These are phyloP conservation scores for Psilocybe subaeruginosa DNA, from an alignment of 768 basidiomycete genomes.

Conservation along the genomic window DNA sequence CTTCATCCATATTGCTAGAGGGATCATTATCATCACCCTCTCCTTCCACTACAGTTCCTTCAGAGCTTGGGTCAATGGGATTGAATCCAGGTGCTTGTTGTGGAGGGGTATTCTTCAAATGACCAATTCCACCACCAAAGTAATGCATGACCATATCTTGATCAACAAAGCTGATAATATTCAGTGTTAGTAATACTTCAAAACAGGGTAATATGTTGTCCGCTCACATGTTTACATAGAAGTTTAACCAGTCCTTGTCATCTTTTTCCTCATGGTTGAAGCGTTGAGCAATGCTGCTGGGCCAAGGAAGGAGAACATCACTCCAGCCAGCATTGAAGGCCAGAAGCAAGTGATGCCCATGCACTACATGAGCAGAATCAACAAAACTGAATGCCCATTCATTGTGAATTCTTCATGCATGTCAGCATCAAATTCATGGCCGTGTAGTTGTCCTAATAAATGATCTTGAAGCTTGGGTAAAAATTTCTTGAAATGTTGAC, in stretches of 20 bases:
- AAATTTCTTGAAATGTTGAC: neutral
- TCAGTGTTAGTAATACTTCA: neutral
- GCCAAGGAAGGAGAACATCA: slow-evolving; percentile 1
- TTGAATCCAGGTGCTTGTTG: too few species aligned
- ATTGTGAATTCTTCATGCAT: neutral
- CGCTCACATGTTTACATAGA: slow-evolving; percentile 38
- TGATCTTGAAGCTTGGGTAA: neutral
- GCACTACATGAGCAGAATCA: slow-evolving; percentile 28
- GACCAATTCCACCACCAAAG: slow-evolving; percentile 11
- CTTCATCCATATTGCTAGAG: too few species aligned
- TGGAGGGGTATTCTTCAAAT: neutral
- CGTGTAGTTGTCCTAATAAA: too few species aligned
- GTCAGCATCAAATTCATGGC: neutral
- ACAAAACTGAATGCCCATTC: slow-evolving; percentile 28
- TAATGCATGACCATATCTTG: slow-evolving; percentile 15
- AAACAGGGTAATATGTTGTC: neutral
- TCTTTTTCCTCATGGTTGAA: neutral
- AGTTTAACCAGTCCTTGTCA: slow-evolving; percentile 24
- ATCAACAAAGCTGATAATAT: slow-evolving; percentile 9
- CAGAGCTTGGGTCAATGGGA: too few species aligned
- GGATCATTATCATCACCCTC: too few species aligned
- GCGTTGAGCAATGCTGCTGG: neutral
- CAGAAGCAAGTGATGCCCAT: slow-evolving; percentile 30
- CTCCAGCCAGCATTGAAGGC: slow-evolving; percentile 22
- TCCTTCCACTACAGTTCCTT: too few species aligned